phyloP scores from a whole-genome alignment of 208 protist species.

The Trypanosoma scelopori region DNA sequence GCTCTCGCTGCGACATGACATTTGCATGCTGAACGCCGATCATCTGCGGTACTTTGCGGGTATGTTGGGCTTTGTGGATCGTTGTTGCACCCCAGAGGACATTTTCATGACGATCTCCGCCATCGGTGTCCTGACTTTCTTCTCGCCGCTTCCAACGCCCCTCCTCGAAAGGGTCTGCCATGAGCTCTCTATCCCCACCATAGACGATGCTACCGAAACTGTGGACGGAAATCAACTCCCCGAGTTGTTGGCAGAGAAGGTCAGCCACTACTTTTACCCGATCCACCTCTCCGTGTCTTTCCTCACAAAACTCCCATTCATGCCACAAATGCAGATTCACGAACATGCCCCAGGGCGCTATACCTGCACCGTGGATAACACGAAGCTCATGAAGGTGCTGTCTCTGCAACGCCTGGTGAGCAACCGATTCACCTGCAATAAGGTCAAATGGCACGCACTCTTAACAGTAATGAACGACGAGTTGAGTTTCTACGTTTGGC shows the following conservation, averaged over 20 bases:
- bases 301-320: conserved; percentile 49
- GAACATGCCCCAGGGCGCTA: conserved; percentile 77
- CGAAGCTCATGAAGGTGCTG: conserved; percentile 53
- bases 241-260: conserved; percentile 62
- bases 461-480: conserved; percentile 38
- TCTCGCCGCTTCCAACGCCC: conserved; percentile 38
- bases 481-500: conserved; percentile 64
- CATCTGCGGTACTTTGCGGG: conserved; percentile 38
- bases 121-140: conserved; percentile 57
- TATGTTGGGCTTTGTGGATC: conserved; percentile 20
- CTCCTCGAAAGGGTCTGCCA: conserved; percentile 44
- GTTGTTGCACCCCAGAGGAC: conserved; percentile 29
- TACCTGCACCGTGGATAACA: conserved; percentile 79
- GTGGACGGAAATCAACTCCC: conserved; percentile 52
- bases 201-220: conserved; percentile 33
- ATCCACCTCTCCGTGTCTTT: conserved; percentile 24
- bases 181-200: conserved; percentile 58
- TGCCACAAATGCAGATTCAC: conserved; percentile 79
- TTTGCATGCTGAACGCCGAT: conserved; percentile 38
- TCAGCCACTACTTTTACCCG: conserved; percentile 57
- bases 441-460: conserved; percentile 70
- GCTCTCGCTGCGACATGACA: conserved; percentile 44
- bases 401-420: conserved; percentile 54
- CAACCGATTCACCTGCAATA: conserved; percentile 82
- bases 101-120: conserved; percentile 57